phyloP scores from a whole-genome alignment of 2,329 filamentous ascomycete species.

The Tolypocladium inflatum region DNA sequence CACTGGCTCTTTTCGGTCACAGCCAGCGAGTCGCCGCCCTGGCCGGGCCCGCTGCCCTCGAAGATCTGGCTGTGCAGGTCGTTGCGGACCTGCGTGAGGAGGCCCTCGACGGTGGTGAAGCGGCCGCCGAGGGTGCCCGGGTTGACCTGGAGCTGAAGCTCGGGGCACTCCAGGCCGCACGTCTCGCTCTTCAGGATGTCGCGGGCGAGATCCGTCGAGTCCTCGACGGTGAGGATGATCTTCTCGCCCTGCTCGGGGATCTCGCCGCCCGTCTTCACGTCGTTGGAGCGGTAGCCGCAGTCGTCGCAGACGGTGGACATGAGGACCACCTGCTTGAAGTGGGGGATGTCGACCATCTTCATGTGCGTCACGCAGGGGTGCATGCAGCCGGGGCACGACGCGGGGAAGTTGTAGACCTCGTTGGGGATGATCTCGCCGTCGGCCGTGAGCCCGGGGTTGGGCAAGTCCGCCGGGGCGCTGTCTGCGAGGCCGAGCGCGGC shows the following conservation, averaged over 20 bases:
- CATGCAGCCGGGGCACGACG: constrained; percentile 84
- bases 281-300: constrained; percentile 91
- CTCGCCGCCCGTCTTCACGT: constrained; percentile 94
- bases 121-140: constrained; percentile 90
- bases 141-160: constrained; percentile 79
- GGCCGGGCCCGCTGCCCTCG: constrained; percentile 50
- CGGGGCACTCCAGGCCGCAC: constrained; percentile 76
- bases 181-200: constrained; percentile 97
- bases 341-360: constrained; percentile 97
- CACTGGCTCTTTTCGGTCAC: constrained; percentile 59
- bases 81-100: constrained; percentile 84
- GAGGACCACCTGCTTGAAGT: constrained; percentile 94
- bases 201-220: constrained; percentile 64
- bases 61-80: constrained; percentile 87
- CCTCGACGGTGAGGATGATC: constrained; percentile 67
- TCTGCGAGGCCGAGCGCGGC: constrained; percentile 68
- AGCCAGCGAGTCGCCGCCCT: constrained; percentile 71
- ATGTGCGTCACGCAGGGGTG: constrained; percentile 85
- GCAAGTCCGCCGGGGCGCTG: constrained; percentile 43
- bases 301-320: constrained; percentile 89
- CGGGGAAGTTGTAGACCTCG: constrained; percentile 87
- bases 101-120: constrained; percentile 93
- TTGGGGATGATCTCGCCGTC: constrained; percentile 83
- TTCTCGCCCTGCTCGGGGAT: constrained; percentile 78
- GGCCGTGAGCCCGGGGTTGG: constrained; percentile 37